phyloP scores from a whole-genome alignment of 2,329 filamentous ascomycete species.

The Hymenoscyphus linearis region DNA sequence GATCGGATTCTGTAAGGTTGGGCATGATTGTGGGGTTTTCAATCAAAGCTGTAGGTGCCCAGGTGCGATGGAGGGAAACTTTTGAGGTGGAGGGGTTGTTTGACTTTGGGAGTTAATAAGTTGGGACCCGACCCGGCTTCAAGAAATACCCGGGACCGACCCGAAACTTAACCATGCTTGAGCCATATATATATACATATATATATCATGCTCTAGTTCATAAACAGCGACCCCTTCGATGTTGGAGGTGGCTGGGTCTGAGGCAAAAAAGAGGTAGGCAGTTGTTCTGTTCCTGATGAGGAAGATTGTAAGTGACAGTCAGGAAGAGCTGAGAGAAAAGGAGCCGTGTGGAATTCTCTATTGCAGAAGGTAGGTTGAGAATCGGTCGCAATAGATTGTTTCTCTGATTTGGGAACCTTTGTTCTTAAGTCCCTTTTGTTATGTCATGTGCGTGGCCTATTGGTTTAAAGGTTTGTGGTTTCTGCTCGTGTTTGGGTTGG shows the following conservation, averaged over 20 bases:
- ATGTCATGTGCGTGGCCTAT: neutral
- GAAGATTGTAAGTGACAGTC: constrained; percentile 2
- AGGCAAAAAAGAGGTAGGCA: neutral
- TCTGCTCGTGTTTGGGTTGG: neutral
- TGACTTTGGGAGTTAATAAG: too few species aligned
- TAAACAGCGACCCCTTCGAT: constrained; percentile 10
- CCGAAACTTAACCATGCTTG: neutral
- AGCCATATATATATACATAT: too few species aligned
- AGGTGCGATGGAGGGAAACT: neutral
- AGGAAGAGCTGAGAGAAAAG: constrained; percentile 10
- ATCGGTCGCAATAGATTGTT: too few species aligned
- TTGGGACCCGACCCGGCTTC: too few species aligned
- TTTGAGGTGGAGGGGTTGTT: too few species aligned
- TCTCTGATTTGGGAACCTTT: neutral
- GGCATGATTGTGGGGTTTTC: constrained; percentile 19
- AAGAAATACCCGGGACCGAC: too few species aligned
- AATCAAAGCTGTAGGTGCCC: too few species aligned
- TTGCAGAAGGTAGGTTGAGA: neutral
- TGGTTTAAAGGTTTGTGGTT: neutral
- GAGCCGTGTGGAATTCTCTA: constrained; percentile 11
- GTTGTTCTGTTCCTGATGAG: constrained; percentile 4
- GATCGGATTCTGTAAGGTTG: constrained; percentile 40
- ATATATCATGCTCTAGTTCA: too few species aligned
- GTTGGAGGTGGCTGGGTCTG: constrained; percentile 1
- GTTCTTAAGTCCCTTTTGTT: neutral